Evolutionary conservation across 2,329 filamentous ascomycete species (phyloP).

Genomic region (Ophiostoma perfectum): DNA sequence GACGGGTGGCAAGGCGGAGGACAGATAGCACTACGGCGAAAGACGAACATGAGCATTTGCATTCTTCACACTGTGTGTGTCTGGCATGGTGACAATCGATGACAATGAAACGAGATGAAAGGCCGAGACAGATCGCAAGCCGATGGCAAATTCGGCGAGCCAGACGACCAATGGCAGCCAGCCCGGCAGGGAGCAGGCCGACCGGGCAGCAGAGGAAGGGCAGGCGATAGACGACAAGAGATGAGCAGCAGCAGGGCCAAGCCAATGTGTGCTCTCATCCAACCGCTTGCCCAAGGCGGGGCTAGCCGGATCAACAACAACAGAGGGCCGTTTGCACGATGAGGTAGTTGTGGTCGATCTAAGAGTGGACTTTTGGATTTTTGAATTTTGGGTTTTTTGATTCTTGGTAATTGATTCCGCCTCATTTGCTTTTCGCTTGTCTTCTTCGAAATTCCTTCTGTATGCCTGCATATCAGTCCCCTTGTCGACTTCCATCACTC

Average conservation of each 20-base stretch:
- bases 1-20: neutral
- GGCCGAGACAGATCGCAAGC: neutral
- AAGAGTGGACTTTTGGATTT: neutral
- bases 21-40: constrained; percentile 7
- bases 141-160: constrained; percentile 3
- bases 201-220: neutral
- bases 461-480: no score
- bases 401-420: neutral
- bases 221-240: neutral
- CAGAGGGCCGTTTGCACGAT: neutral
- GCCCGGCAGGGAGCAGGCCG: neutral
- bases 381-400: neutral
- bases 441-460: neutral
- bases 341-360: neutral
- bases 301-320: neutral
- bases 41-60: neutral
- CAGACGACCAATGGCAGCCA: neutral
- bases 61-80: neutral
- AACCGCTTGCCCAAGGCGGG: neutral
- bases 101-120: neutral
- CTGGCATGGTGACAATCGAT: neutral
- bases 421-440: neutral
- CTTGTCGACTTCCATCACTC: no score
- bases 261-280: neutral
- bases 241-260: neutral